Evolutionary conservation across 140 eudicot genomes (phyloP), one percentile per base, ranked within the genome.

Genomic region (Senecio squalidus): DNA sequence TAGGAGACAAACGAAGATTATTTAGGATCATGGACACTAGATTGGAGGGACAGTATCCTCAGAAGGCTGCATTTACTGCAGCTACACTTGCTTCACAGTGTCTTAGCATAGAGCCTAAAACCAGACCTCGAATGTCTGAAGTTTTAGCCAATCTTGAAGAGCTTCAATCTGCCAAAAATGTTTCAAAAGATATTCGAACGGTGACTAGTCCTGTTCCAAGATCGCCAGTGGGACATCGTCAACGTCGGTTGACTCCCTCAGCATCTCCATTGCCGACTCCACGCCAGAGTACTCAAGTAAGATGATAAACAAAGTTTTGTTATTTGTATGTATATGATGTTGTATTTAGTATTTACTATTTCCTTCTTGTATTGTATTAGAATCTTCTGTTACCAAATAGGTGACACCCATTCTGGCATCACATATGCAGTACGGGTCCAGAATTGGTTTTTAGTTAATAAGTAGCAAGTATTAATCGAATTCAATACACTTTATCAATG

Each of bases 41-140:
- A 53, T 54, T 83, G 56, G 84, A 79, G 41, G 92, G 92, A 16
- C 86, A 83, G 52, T 83, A 83, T 49, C 86, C 92, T 53, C 76
- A 83, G 16, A 79, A 79, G 58, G 74, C 43, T 22, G 92, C 72
- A 26, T 69, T 27, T 13, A 45, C 74, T 38, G 78, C 78, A 9
- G 92, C 92, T 40, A 65, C 71, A 41, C 68, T 83, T 39, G 92
- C 84, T 57, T 46, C 57, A 34, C 70, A 56, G 58, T 79, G 92
- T 67, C 74, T 79, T 40, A 60, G 45, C 22, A 26, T 59, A 4
- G 76, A 79, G 14, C 82, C 82, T 10, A 76, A 73, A 70, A 11
- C 47, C 22, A 76, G 92, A 73, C 92, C 92, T 7, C 49, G 67
- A 23, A 83, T 83, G 92, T 71, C 78, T 21, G 72, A 79, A 53